Evolutionary conservation across 2,329 filamentous ascomycete genomes (phyloP), one percentile per base, ranked within the genome.

Genomic region (Neocatenulostroma microsporum): DNA sequence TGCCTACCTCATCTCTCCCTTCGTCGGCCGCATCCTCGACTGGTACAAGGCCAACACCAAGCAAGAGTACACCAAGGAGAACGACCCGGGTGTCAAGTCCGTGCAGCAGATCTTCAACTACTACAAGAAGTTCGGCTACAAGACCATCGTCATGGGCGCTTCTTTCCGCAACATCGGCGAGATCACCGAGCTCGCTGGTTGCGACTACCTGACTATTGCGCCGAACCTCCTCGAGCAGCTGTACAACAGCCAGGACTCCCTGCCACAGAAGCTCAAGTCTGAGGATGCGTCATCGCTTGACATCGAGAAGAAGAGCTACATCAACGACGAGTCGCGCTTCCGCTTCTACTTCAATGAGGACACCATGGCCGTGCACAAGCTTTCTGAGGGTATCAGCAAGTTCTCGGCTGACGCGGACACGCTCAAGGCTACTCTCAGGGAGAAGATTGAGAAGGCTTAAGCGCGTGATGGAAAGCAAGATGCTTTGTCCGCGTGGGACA

Each of bases 281-380:
- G 61, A 74, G 31, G 60, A 62, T 40, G 87, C 88, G 44, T 44
- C 65, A 50, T 63, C 69, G 39, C 76, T 91, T 50, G 67, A 91
- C 67, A 76, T 98, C 51, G 69, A 82, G 72, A 94, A 87, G 84
- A 84, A 84, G 74, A 72, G 71, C 40, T 98, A 94, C 78, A 82
- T 98, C 68, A 78, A 82, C 62, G 73, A 91, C 68, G 91, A 98
- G 78, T 58, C 87, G 36, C 60, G 68, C 33, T 98, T 96, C 88
- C 87, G 91, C 66, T 98, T 95, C 74, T 84, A 88, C 70, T 94
- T 98, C 80, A 98, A 98, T 76, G 91, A 98, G 77, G 87, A 98
- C 61, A 83, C 89, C 67, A 98, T 98, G 91, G 91, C 85, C 47
- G 86, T 94, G 51, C 88, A 96, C 82, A 98, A 98, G 83, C 80